Percentiles rank a stretch among this genome's conserved stretches.
Evolutionary conservation across 305 asterid species (phyloP).

Genomic region (Fraxinus velutina): DNA sequence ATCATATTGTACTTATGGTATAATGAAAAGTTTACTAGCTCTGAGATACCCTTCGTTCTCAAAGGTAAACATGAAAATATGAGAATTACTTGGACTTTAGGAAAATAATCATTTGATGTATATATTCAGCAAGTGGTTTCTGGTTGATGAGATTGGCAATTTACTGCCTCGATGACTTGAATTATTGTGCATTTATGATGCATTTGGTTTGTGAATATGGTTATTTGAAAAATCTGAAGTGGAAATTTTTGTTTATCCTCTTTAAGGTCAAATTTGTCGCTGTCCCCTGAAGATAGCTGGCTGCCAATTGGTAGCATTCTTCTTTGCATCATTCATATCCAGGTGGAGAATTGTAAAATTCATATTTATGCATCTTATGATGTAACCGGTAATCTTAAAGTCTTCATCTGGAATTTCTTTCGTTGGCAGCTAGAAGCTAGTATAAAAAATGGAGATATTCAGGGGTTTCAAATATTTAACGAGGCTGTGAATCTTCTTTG

Average conservation of each 20-base stretch:
- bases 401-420: conserved; percentile 25
- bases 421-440: conserved; percentile 73
- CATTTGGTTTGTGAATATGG: background rate
- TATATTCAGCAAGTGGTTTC: background rate
- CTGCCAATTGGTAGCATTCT: conserved; percentile 88
- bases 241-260: background rate
- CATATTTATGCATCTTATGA: background rate
- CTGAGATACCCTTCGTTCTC: background rate
- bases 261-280: conserved; percentile 67
- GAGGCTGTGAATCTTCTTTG: conserved; percentile 43
- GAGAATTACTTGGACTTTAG: background rate
- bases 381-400: background rate
- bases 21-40: background rate
- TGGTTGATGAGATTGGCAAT: background rate
- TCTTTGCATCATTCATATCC: conserved; percentile 70
- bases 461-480: conserved; percentile 52
- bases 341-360: conserved; percentile 39
- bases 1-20: background rate
- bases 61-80: background rate
- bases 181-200: background rate
- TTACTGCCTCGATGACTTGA: background rate
- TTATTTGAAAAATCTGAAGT: background rate
- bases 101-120: background rate
- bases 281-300: conserved; percentile 96
- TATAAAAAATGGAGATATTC: conserved; percentile 66